Conservation (phyloP, 2,329 filamentous ascomycete genomes). For the Phialocephala sp. region DNA sequence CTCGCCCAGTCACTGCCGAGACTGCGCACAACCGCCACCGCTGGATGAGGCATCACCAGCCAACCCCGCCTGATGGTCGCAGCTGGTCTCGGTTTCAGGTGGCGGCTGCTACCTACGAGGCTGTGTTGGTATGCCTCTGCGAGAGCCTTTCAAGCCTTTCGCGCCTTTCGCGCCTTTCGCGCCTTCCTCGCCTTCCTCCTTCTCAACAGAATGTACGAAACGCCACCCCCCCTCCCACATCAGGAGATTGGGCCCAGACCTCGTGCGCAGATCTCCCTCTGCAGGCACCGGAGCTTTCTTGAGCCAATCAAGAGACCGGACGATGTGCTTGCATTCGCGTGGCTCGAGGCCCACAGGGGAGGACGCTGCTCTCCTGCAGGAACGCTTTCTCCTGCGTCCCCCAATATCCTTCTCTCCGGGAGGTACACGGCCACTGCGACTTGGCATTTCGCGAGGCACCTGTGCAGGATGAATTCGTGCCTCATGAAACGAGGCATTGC, state of each 20-base stretch:
- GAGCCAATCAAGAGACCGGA: background rate
- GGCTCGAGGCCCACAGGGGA: background rate
- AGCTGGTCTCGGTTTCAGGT: background rate
- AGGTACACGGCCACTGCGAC: background rate
- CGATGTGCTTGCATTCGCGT: background rate
- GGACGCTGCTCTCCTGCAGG: background rate
- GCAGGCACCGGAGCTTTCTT: background rate
- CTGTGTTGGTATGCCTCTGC: background rate
- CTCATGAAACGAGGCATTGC: background rate
- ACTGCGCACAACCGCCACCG: no score
- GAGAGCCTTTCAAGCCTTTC: no score
- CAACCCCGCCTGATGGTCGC: background rate
- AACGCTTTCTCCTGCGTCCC: background rate
- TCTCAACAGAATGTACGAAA: background rate
- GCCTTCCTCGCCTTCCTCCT: no score
- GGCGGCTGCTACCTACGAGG: background rate
- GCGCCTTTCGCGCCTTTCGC: no score
- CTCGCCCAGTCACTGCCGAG: background rate
- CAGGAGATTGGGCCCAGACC: background rate
- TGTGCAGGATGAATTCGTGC: background rate
- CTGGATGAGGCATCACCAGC: no score
- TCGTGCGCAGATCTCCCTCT: background rate
- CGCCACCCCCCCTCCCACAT: no score
- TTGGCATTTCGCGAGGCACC: constrained; percentile 2
- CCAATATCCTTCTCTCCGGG: background rate